Evolutionary conservation across 2,329 filamentous ascomycete genomes (phyloP), one percentile per base, ranked within the genome.

Genomic region (Fusarium sp.): DNA sequence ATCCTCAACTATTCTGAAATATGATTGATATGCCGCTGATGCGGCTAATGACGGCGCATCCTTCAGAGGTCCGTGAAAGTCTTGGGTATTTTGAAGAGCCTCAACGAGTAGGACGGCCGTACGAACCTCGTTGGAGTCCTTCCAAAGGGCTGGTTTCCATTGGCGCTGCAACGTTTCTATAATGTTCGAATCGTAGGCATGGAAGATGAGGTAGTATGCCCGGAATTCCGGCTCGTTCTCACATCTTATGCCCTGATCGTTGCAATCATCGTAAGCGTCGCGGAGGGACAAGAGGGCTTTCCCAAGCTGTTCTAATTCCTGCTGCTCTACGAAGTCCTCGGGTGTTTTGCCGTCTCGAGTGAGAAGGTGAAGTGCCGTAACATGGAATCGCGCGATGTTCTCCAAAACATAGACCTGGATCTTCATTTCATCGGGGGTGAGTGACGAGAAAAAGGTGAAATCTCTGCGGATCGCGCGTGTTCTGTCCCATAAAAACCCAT

Each of bases 401-500:
- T 93, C 91, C 28, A 92, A 83, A 42, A 90, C 90, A 76, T 91
- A 90, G 15, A 92, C 85, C 72, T 91, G 87, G 26, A 87, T 85
- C 33, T 84, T 84, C 77, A 90, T 85, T 74, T 92, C 90, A 5
- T 88, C 84, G 5, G 85, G 79, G 7, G 84, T 87, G 81, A 92
- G 86, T 59, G 87, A 86, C 8, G 90, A 90, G 70, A 93, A 90
- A 67, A 92, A 91, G 24, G 90, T 90, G 75, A 93, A 91, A 77
- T 93, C 91, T 70, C 91, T 88, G 31, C 91, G 89, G 64, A 93
- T 90, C 14, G 90, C 90, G 65, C 91, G 85, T 28, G 91, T 92
- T 48, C 91, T 86, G 78, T 93, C 91, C 90, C 91, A 92, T 4
- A 93, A 83, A 66, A 92, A 93, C 63, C 87, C 88, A 76, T 93